These are phyloP conservation scores for Tricladium varicosporioides DNA, from an alignment of 2,329 filamentous ascomycete species.

Conservation along the genomic window DNA sequence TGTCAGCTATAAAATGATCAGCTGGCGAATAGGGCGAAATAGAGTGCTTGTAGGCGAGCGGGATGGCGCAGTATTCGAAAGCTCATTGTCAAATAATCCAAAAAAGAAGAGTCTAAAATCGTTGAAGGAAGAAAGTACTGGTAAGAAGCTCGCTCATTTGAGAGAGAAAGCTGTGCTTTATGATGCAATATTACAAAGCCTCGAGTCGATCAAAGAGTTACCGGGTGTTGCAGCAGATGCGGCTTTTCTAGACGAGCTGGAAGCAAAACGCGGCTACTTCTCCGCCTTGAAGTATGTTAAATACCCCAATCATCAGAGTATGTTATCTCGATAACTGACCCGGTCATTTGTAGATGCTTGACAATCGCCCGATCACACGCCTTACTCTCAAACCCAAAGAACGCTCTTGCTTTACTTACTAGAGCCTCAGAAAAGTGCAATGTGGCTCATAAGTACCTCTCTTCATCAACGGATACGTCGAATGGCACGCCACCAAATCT, in stretches of 20 bases:
- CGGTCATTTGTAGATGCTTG: slow-evolving; percentile 58
- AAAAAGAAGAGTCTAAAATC: slow-evolving; percentile 52
- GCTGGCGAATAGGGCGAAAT: slow-evolving; percentile 93
- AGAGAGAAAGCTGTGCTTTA: slow-evolving; percentile 88
- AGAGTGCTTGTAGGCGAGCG: slow-evolving; percentile 79
- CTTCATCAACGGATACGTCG: slow-evolving; percentile 37
- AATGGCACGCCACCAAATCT: slow-evolving; percentile 60
- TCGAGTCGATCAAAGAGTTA: slow-evolving; percentile 86
- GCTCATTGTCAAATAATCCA: slow-evolving; percentile 44
- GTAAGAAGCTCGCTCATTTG: slow-evolving; percentile 74
- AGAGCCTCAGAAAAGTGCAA: slow-evolving; percentile 65
- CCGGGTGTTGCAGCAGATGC: slow-evolving; percentile 86
- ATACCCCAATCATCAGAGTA: background rate
- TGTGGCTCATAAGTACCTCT: slow-evolving; percentile 47
- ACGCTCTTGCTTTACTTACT: slow-evolving; percentile 81
- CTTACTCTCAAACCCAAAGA: slow-evolving; percentile 67
- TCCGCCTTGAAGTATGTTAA: slow-evolving; percentile 75
- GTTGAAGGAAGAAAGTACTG: slow-evolving; percentile 62
- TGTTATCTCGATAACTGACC: background rate
- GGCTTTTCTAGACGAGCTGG: slow-evolving; percentile 72
- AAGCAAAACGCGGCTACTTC: slow-evolving; percentile 79
- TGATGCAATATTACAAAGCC: slow-evolving; percentile 84
- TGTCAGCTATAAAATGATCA: slow-evolving; percentile 90
- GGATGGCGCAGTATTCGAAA: slow-evolving; percentile 67
- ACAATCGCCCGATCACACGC: slow-evolving; percentile 84